Evolutionary conservation across 768 basidiomycete genomes (phyloP), one percentile per base, ranked within the genome.

Genomic region (Lactarius tabidus): DNA sequence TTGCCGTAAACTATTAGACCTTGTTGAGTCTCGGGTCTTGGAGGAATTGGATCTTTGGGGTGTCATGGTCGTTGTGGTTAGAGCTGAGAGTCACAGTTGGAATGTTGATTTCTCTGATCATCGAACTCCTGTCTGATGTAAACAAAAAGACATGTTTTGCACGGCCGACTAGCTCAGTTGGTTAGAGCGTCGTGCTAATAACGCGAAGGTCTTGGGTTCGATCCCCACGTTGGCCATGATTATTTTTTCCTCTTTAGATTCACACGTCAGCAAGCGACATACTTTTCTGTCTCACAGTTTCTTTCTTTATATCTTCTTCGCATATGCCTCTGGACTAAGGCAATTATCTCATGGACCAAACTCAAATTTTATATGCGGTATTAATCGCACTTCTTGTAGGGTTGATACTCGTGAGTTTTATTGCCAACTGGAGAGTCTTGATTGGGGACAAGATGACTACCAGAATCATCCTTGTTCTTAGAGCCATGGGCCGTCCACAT

Each of bases 131-230:
- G 38, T 28, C 33, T 62, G 33, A 66, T 62, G 31, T 62, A 59
- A 58, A 39, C 57, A 54, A 20, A 17, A 38, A 0, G 14, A 1
- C 15, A 35, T 4, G 0, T 6, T 5, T 4, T 1, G 33, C 6
- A 70, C 61, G 88, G 88, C 88, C 87, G 88, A 84, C 86, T 90
- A 89, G 89, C 89, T 91, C 89, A 91, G 89, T 80, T 90, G 89
- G 89, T 90, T 90, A 90, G 89, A 90, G 89, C 88, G 88, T 89
- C 84, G 88, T 88, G 85, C 88, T 90, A 89, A 88, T 87, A 83
- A 67, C 67, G 64, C 71, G 70, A 72, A 72, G 71, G 71, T 71
- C 71, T 70, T 70, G 71, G 71, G 71, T 72, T 72, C 71, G 71
- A 72, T 67, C 71, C 71, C 71, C 71, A 71, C 70, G 63, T 69